Conservation (phyloP, 352 stramenopile species). For the Pythium aristosporum region DNA sequence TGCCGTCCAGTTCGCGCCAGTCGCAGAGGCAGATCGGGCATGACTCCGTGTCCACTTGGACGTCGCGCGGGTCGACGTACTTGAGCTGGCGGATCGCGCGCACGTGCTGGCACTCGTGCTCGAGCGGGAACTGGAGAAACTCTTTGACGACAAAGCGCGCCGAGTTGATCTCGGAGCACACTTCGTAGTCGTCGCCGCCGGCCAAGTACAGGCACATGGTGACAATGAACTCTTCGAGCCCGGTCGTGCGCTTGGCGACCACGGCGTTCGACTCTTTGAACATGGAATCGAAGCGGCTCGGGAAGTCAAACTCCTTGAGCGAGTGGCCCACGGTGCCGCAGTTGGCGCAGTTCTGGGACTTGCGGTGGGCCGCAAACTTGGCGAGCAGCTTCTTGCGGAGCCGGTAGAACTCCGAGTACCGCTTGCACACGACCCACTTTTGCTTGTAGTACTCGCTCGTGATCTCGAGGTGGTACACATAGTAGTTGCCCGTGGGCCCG, state of each 20-base stretch:
- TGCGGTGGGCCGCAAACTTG: constrained; percentile 58
- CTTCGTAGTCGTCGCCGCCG: constrained; percentile 42
- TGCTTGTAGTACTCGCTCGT: constrained; percentile 89
- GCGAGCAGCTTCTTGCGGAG: constrained; percentile 72
- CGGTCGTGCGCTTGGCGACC: constrained; percentile 59
- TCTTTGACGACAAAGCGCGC: constrained; percentile 78
- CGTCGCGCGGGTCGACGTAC: constrained; percentile 81
- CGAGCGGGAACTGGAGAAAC: constrained; percentile 79
- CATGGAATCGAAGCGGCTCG: constrained; percentile 57
- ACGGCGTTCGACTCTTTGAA: constrained; percentile 68
- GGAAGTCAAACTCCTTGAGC: constrained; percentile 74
- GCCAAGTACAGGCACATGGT: constrained; percentile 72
- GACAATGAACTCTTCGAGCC: constrained; percentile 79
- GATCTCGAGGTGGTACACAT: constrained; percentile 85
- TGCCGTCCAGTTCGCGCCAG: constrained; percentile 81
- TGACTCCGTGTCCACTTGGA: constrained; percentile 76
- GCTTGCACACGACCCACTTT: constrained; percentile 88
- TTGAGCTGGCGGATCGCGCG: constrained; percentile 80
- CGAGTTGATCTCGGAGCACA: constrained; percentile 66
- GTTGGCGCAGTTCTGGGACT: constrained; percentile 43
- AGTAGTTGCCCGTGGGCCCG: constrained; percentile 74
- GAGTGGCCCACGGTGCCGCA: constrained; percentile 56
- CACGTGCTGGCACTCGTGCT: constrained; percentile 81
- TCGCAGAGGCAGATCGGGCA: constrained; percentile 85
- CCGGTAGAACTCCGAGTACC: constrained; percentile 85